Evolutionary conservation across 108 stramenopile species (phyloP).

Genomic region (Cyclotella kingstonii): DNA sequence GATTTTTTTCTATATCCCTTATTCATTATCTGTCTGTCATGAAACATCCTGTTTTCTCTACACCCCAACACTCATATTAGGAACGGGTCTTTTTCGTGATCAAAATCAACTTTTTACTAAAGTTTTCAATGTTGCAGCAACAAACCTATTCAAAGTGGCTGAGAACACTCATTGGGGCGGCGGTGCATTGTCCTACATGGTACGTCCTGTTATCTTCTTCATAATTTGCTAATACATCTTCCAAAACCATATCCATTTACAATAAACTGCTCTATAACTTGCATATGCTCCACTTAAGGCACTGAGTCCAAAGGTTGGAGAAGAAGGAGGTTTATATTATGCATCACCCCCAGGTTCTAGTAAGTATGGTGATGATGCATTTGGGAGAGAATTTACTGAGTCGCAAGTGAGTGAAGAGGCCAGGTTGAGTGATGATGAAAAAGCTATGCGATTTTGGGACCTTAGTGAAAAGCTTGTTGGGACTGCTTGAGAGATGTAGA

Average conservation of each 20-base stretch:
- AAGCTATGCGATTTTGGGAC: slow-evolving; percentile 73
- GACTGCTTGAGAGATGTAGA: slow-evolving; percentile 6
- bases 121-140: slow-evolving; percentile 69
- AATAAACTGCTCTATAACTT: no score
- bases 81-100: slow-evolving; percentile 83
- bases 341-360: slow-evolving; percentile 62
- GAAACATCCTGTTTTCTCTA: not conserved
- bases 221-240: not conserved
- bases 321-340: slow-evolving; percentile 54
- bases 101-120: slow-evolving; percentile 82
- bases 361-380: slow-evolving; percentile 80
- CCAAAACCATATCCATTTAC: not conserved
- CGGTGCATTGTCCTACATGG: slow-evolving; percentile 76
- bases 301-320: slow-evolving; percentile 41
- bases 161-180: slow-evolving; percentile 75
- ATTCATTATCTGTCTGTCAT: not conserved
- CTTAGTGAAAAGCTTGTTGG: slow-evolving; percentile 71
- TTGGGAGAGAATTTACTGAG: slow-evolving; percentile 64
- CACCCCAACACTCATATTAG: not conserved
- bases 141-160: slow-evolving; percentile 64
- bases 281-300: no score
- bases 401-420: slow-evolving; percentile 69
- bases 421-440: slow-evolving; percentile 51
- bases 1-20: no score
- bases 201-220: not conserved